Conservation (phyloP, 495 filamentous ascomycete genomes). For the Neurospora pannonica region DNA sequence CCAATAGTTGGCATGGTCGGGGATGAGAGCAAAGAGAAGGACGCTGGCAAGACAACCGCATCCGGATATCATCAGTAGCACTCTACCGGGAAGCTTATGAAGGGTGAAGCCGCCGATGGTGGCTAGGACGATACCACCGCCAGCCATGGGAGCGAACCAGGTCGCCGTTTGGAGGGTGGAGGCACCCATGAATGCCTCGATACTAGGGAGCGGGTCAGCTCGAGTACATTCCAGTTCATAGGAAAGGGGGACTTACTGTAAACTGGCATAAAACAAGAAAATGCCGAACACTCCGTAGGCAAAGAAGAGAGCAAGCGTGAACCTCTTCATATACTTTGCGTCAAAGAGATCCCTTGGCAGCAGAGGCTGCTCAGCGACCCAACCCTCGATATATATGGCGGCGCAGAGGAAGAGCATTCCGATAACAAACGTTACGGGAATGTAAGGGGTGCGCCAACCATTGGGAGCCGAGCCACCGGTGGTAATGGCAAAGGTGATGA, state of each 20-base stretch:
- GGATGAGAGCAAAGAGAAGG: slow-evolving; percentile 65
- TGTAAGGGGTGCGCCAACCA: slow-evolving; percentile 67
- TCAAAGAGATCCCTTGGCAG: slow-evolving; percentile 67
- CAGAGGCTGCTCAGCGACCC: slow-evolving; percentile 62
- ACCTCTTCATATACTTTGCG: slow-evolving; percentile 60
- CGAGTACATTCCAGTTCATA: background rate
- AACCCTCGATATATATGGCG: slow-evolving; percentile 67
- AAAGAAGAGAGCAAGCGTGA: slow-evolving; percentile 60
- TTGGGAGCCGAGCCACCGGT: slow-evolving; percentile 60
- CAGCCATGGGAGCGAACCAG: slow-evolving; percentile 69
- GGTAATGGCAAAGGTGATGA: slow-evolving; percentile 73
- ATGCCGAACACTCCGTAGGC: slow-evolving; percentile 69
- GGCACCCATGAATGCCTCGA: slow-evolving; percentile 54
- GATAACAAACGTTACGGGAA: slow-evolving; percentile 49
- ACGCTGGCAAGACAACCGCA: slow-evolving; percentile 54
- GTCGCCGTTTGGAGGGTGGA: slow-evolving; percentile 62
- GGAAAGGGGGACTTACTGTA: slow-evolving; percentile 51
- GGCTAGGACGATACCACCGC: slow-evolving; percentile 65
- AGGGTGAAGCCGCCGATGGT: slow-evolving; percentile 65
- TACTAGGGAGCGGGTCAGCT: slow-evolving; percentile 31
- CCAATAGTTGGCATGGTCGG: slow-evolving; percentile 45
- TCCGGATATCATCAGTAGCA: slow-evolving; percentile 60
- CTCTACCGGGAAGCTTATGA: slow-evolving; percentile 62
- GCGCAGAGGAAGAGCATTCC: slow-evolving; percentile 47
- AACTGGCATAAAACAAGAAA: slow-evolving; percentile 66